phyloP scores from a whole-genome alignment of 345 rosid genomes.

The Aegle marmelos region DNA sequence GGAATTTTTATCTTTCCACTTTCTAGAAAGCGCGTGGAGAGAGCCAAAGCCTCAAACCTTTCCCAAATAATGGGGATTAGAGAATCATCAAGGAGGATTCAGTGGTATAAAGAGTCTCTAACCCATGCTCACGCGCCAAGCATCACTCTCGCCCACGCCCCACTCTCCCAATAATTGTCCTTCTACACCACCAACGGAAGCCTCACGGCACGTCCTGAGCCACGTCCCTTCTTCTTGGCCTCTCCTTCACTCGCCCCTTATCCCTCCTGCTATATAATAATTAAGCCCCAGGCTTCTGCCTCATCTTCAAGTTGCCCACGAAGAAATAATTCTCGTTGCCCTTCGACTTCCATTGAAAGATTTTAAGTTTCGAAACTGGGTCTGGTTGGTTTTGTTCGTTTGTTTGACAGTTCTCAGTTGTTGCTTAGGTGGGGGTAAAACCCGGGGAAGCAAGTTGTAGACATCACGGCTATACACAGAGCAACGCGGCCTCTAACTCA shows the following conservation, averaged over 20 bases:
- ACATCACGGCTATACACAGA: conserved; percentile 99
- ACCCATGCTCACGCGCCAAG: not conserved
- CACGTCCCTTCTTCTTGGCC: not conserved
- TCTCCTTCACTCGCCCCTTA: conserved; percentile 38
- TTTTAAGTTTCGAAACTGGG: not conserved
- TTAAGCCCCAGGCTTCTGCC: conserved; percentile 4
- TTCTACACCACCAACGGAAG: not conserved
- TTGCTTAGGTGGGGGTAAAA: conserved; percentile 19
- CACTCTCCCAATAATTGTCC: conserved; percentile 15
- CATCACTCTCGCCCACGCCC: not conserved
- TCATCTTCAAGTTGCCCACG: not conserved
- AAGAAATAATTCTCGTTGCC: not conserved
- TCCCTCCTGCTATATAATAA: conserved; percentile 25
- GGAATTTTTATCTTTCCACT: not conserved
- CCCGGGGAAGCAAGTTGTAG: conserved; percentile 52
- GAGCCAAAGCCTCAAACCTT: not conserved
- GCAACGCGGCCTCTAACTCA: conserved; percentile 53
- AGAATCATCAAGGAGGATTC: not conserved
- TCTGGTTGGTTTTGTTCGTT: not conserved
- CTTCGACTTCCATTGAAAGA: not conserved
- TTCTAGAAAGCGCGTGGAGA: not conserved
- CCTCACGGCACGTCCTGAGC: conserved; percentile 12
- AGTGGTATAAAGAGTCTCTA: not conserved
- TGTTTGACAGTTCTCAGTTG: not conserved
- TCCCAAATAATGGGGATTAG: conserved; percentile 9